Evolutionary conservation across 192 early-diverging fungal species (phyloP), one percentile per base, ranked within the genome.

Genomic region (Coemansia asiatica): DNA sequence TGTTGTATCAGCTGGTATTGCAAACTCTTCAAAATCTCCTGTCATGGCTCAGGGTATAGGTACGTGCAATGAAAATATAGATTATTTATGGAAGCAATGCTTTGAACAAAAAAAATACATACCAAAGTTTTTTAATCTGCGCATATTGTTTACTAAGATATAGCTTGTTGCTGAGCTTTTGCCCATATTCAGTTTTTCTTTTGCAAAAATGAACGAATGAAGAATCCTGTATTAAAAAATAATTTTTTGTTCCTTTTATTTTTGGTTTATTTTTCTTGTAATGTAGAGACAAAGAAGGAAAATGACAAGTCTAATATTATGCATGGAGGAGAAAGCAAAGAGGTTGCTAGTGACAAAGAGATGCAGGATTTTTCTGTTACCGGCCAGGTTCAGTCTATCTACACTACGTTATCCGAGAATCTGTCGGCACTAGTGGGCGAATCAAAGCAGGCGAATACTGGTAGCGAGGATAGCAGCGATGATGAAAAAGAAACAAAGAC

Each of bases 11-110:
- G 35, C 57, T 36, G 57, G 18, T 38, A 18, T 35, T 21, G 61
- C 23, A 55, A 54, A 69, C 68, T 28, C 62, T 48, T 29, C 60
- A 44, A 64, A 40, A 31, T 16, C 58, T 22, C 63, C 67, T 18
- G 38, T 75, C 33, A 36, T 75, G 63, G 63, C 66, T 40, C 67
- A 75, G 58, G 67, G 63, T 19, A 44, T 36, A 63, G 67, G 67
- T 75, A 51, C 58, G 38, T 65, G n/a, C n/a, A n/a, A n/a, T n/a
- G n/a, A n/a, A n/a, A n/a, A n/a, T n/a, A n/a, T n/a, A n/a, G n/a
- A n/a, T n/a, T n/a, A n/a, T n/a, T n/a, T n/a, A n/a, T n/a, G n/a
- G n/a, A n/a, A n/a, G n/a, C n/a, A n/a, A n/a, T n/a, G n/a, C n/a
- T n/a, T n/a, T n/a, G n/a, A n/a, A n/a, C n/a, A n/a, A n/a, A n/a